phyloP scores from a whole-genome alignment of 805 yeast species.

The Danielozyma ontarioensis region DNA sequence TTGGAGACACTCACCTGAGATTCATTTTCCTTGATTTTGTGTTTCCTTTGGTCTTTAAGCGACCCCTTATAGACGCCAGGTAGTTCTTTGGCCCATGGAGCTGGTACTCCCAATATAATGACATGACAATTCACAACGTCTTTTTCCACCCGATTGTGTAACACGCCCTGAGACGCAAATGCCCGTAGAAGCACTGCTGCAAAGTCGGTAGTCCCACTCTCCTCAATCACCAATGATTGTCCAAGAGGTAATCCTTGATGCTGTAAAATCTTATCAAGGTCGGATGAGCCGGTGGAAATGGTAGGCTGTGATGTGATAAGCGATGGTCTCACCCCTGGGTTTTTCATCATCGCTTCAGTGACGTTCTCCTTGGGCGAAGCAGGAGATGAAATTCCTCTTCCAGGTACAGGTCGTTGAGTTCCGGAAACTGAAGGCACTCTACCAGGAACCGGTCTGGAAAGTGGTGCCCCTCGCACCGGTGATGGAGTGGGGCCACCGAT shows the following conservation, averaged over 20 bases:
- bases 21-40: slow-evolving; percentile 51
- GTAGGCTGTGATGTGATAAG: slow-evolving; percentile 67
- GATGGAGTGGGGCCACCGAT: slow-evolving; percentile 16
- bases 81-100: slow-evolving; percentile 58
- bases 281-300: slow-evolving; percentile 74
- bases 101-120: slow-evolving; percentile 56
- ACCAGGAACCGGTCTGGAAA: slow-evolving; percentile 1
- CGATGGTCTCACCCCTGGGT: slow-evolving; percentile 74
- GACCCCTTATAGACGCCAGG: slow-evolving; percentile 77
- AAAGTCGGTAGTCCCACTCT: slow-evolving; percentile 85
- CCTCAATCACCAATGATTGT: slow-evolving; percentile 64
- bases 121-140: slow-evolving; percentile 47
- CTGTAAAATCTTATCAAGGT: slow-evolving; percentile 65
- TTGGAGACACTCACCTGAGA: slow-evolving; percentile 66
- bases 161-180: slow-evolving; percentile 72
- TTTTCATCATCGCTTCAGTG: slow-evolving; percentile 9
- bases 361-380: slow-evolving; percentile 4
- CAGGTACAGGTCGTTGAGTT: slow-evolving; percentile 3
- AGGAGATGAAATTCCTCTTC: slow-evolving; percentile 3
- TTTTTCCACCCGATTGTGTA: slow-evolving; percentile 50
- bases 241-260: slow-evolving; percentile 90
- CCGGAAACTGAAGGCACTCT: slow-evolving; percentile 2
- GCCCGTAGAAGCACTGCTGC: slow-evolving; percentile 62
- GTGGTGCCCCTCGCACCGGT: slow-evolving; percentile 3
- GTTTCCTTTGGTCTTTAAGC: slow-evolving; percentile 59